These are phyloP conservation scores for Solioccasus polychromus DNA, from an alignment of 768 basidiomycete genomes.

Conservation along the genomic window DNA sequence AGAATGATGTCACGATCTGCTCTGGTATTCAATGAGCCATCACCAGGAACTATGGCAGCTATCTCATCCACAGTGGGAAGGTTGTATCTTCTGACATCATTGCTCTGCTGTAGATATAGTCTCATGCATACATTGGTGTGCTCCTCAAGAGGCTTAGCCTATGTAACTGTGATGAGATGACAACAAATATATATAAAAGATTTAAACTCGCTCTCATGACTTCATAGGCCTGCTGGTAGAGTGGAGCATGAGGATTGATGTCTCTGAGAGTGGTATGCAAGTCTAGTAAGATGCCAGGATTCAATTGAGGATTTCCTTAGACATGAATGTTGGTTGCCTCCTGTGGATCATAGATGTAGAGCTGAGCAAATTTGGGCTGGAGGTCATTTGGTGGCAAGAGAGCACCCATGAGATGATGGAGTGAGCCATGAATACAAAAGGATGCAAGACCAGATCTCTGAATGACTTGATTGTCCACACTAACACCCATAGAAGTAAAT, in stretches of 20 bases:
- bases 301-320: too few relatives aligned
- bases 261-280: neutral
- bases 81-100: conserved; percentile 40
- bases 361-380: too few relatives aligned
- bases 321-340: too few relatives aligned
- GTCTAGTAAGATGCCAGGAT: neutral
- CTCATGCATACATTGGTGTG: conserved; percentile 11
- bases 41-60: conserved; percentile 39
- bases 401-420: neutral
- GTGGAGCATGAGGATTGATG: neutral
- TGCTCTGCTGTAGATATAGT: neutral
- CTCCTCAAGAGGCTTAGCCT: neutral
- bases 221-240: neutral
- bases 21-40: conserved; percentile 11
- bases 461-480: too few relatives aligned
- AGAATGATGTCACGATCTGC: conserved; percentile 5
- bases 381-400: neutral
- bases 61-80: conserved; percentile 41
- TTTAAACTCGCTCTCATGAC: neutral
- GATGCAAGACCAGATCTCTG: neutral
- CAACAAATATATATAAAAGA: too few relatives aligned
- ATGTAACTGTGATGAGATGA: too few relatives aligned
- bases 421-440: neutral
- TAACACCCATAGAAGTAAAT: too few relatives aligned
- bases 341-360: too few relatives aligned